Evolutionary conservation across 345 rosid species (phyloP).

Genomic region (Eucalyptus marginata): DNA sequence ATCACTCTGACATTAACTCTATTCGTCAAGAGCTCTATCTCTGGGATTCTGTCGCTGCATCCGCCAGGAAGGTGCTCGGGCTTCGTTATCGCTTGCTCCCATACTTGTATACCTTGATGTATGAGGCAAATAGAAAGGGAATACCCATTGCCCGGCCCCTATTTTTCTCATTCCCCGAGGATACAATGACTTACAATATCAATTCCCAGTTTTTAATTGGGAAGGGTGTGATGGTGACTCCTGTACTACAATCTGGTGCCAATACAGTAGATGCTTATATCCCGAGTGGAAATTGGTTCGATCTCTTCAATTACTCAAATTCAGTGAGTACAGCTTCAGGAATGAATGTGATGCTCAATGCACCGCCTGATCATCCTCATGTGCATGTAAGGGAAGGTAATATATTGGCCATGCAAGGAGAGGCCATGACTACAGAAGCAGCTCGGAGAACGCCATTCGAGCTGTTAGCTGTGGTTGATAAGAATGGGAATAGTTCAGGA

Average conservation of each 20-base stretch:
- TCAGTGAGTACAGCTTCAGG: constrained; percentile 17
- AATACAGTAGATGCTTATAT: constrained; percentile 39
- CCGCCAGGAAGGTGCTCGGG: constrained; percentile 55
- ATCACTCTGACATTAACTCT: constrained; percentile 24
- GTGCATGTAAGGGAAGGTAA: constrained; percentile 52
- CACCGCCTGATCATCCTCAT: constrained; percentile 41
- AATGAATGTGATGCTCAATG: constrained; percentile 19
- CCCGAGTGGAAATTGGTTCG: constrained; percentile 61
- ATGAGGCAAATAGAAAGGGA: constrained; percentile 40
- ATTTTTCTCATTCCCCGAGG: constrained; percentile 61
- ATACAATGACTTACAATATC: constrained; percentile 33
- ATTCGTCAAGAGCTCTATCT: constrained; percentile 54
- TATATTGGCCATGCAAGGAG: constrained; percentile 67
- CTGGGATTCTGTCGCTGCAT: constrained; percentile 63
- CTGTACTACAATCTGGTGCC: constrained; percentile 20
- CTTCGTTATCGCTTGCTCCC: constrained; percentile 65
- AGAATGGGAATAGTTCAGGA: constrained; percentile 24
- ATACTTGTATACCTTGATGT: constrained; percentile 60
- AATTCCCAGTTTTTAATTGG: constrained; percentile 48
- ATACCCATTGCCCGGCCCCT: constrained; percentile 74
- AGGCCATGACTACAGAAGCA: constrained; percentile 42
- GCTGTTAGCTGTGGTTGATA: constrained; percentile 35
- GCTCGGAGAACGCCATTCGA: constrained; percentile 40
- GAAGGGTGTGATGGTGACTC: constrained; percentile 50
- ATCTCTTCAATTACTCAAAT: constrained; percentile 46